Conservation (phyloP, 768 basidiomycete genomes). For the Rhodotorula paludigena region DNA sequence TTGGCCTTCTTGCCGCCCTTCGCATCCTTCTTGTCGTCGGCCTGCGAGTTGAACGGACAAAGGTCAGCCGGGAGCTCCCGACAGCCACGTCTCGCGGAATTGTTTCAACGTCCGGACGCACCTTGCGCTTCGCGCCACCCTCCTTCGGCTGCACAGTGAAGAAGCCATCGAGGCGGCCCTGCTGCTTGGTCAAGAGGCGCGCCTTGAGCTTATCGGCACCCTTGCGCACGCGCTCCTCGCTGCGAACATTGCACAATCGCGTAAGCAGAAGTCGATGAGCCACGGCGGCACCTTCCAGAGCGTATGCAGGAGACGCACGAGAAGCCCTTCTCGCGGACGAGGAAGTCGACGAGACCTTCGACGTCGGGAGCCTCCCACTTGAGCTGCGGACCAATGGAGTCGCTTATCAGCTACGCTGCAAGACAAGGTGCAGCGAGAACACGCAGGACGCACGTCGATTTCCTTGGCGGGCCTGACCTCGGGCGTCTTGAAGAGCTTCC, state of each 20-base stretch:
- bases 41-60: background rate
- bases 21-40: constrained; percentile 34
- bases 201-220: constrained; percentile 90
- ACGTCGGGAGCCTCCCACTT: constrained; percentile 92
- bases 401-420: constrained; percentile 13
- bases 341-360: constrained; percentile 86
- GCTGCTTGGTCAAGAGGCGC: constrained; percentile 81
- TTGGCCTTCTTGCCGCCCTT: constrained; percentile 33
- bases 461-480: constrained; percentile 82
- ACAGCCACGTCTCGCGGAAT: background rate
- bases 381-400: constrained; percentile 54
- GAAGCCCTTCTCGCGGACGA: constrained; percentile 94
- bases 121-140: constrained; percentile 34
- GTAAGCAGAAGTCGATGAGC: background rate
- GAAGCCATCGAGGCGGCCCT: constrained; percentile 87
- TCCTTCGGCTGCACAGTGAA: constrained; percentile 56
- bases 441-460: constrained; percentile 60
- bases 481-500: constrained; percentile 79
- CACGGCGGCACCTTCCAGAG: no score
- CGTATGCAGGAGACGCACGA: constrained; percentile 58
- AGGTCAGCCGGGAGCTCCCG: background rate
- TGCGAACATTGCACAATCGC: constrained; percentile 44
- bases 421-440: background rate
- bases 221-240: constrained; percentile 93
- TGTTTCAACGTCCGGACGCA: no score